phyloP scores from a whole-genome alignment of 2,329 filamentous ascomycete species.

The Verticillium isaacii region DNA sequence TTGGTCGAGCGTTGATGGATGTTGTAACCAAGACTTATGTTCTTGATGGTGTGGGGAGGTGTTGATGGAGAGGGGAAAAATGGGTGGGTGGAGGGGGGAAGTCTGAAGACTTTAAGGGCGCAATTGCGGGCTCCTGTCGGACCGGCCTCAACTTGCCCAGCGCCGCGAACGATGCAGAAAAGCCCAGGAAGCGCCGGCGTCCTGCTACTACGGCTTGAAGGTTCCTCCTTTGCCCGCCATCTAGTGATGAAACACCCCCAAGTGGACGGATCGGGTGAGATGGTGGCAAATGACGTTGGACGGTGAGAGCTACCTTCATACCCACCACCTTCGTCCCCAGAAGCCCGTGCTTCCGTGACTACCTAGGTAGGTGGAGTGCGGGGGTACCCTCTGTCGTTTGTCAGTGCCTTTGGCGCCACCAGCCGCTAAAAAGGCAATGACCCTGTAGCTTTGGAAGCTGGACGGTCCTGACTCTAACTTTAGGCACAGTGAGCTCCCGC shows the following conservation, averaged over 20 bases:
- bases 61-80: background rate
- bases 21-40: background rate
- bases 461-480: too few relatives aligned
- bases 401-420: too few relatives aligned
- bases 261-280: background rate
- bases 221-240: background rate
- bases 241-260: background rate
- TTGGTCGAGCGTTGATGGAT: background rate
- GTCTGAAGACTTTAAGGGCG: background rate
- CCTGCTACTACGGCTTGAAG: background rate
- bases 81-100: background rate
- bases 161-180: background rate
- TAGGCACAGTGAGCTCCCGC: too few relatives aligned
- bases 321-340: too few relatives aligned
- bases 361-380: background rate
- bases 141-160: background rate
- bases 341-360: background rate
- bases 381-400: too few relatives aligned
- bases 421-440: too few relatives aligned
- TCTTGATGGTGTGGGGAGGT: background rate
- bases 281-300: constrained; percentile 1
- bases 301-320: background rate
- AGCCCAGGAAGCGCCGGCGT: background rate
- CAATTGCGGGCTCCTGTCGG: background rate
- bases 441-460: too few relatives aligned